phyloP scores from a whole-genome alignment of 768 basidiomycete genomes.

The Russula abietina region DNA sequence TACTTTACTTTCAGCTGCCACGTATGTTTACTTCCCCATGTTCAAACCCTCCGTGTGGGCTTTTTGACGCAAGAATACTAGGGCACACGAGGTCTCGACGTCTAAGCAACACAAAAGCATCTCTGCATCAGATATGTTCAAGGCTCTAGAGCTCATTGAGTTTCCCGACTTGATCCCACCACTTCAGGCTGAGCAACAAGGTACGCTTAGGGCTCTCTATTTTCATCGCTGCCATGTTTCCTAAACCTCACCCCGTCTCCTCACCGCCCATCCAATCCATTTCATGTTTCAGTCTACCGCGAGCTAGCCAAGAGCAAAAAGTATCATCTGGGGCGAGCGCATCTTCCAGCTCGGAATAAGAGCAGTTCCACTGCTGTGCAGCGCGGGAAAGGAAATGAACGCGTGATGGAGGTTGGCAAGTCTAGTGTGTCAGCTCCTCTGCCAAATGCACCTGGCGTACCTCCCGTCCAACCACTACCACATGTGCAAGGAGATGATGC shows the following conservation, averaged over 20 bases:
- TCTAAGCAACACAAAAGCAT: slow-evolving; percentile 84
- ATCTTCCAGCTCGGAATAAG: slow-evolving; percentile 13
- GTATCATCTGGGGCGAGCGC: slow-evolving; percentile 27
- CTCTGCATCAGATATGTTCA: slow-evolving; percentile 83
- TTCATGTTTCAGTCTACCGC: slow-evolving; percentile 48
- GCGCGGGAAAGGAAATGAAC: slow-evolving; percentile 23
- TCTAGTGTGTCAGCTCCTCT: slow-evolving; percentile 24
- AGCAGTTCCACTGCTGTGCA: background rate
- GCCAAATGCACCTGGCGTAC: slow-evolving; percentile 13
- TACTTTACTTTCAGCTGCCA: slow-evolving; percentile 10
- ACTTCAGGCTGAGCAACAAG: slow-evolving; percentile 57
- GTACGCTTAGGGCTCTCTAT: slow-evolving; percentile 35
- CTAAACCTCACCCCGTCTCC: background rate
- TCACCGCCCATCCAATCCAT: background rate
- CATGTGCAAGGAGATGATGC: slow-evolving; percentile 7
- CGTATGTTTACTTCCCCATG: slow-evolving; percentile 32
- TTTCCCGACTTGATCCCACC: slow-evolving; percentile 63
- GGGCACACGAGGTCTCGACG: slow-evolving; percentile 84
- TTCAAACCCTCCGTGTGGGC: background rate
- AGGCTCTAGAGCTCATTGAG: slow-evolving; percentile 74
- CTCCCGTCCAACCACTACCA: slow-evolving; percentile 27
- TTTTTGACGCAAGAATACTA: slow-evolving; percentile 29
- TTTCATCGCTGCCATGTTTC: background rate
- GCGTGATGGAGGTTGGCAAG: background rate
- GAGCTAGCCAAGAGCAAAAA: slow-evolving; percentile 57